These are phyloP conservation scores for Citrus sp. DNA, from an alignment of 345 rosid genomes.

Conservation along the genomic window DNA sequence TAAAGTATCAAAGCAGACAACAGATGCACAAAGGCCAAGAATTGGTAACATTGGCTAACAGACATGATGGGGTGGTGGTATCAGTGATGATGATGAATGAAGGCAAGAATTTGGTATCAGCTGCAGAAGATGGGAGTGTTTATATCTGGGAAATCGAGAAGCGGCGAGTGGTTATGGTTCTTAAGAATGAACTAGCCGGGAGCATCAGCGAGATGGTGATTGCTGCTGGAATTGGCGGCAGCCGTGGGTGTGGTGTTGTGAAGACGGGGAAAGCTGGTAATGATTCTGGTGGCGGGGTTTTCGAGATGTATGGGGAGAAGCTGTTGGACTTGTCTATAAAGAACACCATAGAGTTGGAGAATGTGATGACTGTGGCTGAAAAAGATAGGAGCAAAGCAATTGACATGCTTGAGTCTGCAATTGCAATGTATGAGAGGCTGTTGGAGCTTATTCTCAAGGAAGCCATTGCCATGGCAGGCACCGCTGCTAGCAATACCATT, in stretches of 20 bases:
- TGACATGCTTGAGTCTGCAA: conserved; percentile 39
- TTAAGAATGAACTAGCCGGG: conserved; percentile 18
- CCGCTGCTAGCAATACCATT: neutral
- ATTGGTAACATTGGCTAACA: conserved; percentile 16
- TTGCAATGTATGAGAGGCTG: conserved; percentile 33
- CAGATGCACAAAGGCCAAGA: neutral
- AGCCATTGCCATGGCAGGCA: conserved; percentile 28
- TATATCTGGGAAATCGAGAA: conserved; percentile 32
- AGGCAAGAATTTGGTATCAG: conserved; percentile 40
- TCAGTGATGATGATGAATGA: conserved; percentile 23
- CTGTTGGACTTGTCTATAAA: conserved; percentile 7
- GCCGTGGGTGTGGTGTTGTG: neutral
- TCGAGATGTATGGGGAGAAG: conserved; percentile 16
- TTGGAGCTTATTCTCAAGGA: conserved; percentile 41
- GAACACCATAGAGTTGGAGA: conserved; percentile 21
- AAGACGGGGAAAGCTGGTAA: neutral
- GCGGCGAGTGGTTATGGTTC: conserved; percentile 16
- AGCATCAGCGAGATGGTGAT: conserved; percentile 33
- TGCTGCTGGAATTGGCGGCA: conserved; percentile 16
- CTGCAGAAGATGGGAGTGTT: conserved; percentile 41
- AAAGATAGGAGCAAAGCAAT: conserved; percentile 35
- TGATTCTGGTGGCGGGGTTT: neutral
- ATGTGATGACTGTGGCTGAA: conserved; percentile 17
- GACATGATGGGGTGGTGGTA: conserved; percentile 28
- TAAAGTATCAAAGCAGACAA: conserved; percentile 15